Evolutionary conservation across 441 rosid genomes (phyloP).

Genomic region (Macaranga tanarius): DNA sequence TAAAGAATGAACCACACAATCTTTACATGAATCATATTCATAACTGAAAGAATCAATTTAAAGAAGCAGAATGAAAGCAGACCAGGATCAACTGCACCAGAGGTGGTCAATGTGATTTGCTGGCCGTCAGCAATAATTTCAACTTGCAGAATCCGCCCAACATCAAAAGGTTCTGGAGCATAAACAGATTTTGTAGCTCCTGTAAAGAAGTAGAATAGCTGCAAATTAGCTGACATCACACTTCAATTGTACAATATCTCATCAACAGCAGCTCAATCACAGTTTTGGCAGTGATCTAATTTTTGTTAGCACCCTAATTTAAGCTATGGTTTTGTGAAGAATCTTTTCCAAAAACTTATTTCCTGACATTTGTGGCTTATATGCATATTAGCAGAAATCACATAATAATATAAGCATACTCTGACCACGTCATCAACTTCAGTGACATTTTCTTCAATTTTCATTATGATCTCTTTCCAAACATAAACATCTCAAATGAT

Average conservation of each 20-base stretch:
- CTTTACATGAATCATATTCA: background rate
- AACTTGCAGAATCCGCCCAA: slow-evolving; percentile 66
- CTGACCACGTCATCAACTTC: background rate
- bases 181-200: slow-evolving; percentile 89
- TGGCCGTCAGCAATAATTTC: slow-evolving; percentile 58
- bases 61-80: slow-evolving; percentile 24
- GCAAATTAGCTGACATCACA: slow-evolving; percentile 15
- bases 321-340: background rate
- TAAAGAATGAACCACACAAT: background rate
- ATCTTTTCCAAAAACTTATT: background rate
- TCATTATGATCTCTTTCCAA: too few relatives aligned
- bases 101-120: slow-evolving; percentile 55
- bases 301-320: background rate
- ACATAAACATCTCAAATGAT: background rate
- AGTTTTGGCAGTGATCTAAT: background rate
- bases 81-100: slow-evolving; percentile 87
- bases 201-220: slow-evolving; percentile 30
- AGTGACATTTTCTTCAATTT: too few relatives aligned
- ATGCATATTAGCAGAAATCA: background rate
- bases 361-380: background rate
- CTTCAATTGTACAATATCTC: background rate
- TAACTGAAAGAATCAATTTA: slow-evolving; percentile 8
- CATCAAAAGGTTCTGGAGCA: slow-evolving; percentile 96
- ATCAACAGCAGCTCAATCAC: background rate
- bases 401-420: background rate